Evolutionary conservation across 2,329 filamentous ascomycete genomes (phyloP).

Genomic region (Botrytis elliptica): DNA sequence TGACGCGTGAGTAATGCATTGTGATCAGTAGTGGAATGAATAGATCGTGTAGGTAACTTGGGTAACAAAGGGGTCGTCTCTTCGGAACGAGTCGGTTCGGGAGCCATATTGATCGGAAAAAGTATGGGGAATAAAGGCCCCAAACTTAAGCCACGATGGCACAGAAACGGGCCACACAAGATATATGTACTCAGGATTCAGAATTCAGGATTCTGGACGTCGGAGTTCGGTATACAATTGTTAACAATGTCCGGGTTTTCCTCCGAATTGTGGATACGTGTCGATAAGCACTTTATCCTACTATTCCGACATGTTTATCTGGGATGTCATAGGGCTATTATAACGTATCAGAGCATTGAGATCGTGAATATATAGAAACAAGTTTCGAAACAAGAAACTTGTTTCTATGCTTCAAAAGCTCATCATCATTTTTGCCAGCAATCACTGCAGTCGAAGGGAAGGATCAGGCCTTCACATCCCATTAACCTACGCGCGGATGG

Average conservation of each 20-base stretch:
- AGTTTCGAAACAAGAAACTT: background rate
- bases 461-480: background rate
- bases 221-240: background rate
- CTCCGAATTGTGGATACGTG: background rate
- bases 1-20: background rate
- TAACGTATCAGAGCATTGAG: background rate
- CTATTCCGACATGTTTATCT: background rate
- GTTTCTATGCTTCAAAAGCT: background rate
- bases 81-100: background rate
- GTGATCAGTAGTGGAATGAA: background rate
- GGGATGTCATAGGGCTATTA: background rate
- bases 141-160: background rate
- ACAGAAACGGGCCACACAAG: background rate
- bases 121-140: background rate
- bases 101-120: background rate
- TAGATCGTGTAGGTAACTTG: background rate
- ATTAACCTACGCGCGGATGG: background rate
- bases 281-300: slow-evolving; percentile 5
- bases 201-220: background rate
- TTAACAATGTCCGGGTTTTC: background rate
- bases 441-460: background rate
- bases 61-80: slow-evolving; percentile 2
- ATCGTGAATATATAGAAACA: background rate
- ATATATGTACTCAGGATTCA: background rate
- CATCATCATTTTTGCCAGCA: background rate